Evolutionary conservation across 2,329 filamentous ascomycete species (phyloP), one percentile per base, ranked within the genome.

Genomic region (Aspergillus novoparasiticus): DNA sequence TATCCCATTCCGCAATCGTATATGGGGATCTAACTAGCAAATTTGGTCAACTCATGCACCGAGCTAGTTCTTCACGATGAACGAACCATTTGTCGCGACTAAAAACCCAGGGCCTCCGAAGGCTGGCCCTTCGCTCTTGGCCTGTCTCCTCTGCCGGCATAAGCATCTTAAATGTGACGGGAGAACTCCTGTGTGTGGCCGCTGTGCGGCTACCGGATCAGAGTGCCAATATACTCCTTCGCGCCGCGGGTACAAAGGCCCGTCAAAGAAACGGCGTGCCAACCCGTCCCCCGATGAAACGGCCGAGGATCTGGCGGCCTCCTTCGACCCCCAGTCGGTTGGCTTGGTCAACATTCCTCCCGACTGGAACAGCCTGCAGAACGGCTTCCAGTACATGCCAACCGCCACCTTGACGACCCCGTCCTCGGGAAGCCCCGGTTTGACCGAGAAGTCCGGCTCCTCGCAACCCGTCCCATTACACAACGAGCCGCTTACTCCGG

Each of bases 91-190:
- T 54, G 55, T 68, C 32, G 58, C 66, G 14, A 46, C 58, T 21
- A 64, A 61, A 53, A 58, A 62, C 46, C 62, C 67, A 39, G 54
- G 59, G 55, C 46, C 68, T 45, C 64, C 68, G n/a, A 74, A 74
- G 60, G 63, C 73, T 3, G 74, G 73, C 21, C 78, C 78, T 2
- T 77, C 78, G 12, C 82, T 67, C 68, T 80, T 72, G 72, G 85
- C 73, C 63, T 87, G 70, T 80, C 74, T 81, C 32, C 73, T 77
- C 41, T 85, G 83, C 66, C 78, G 83, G 39, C 79, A 80, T 59
- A 82, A 91, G 72, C 91, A 94, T 76, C 83, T 93, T 56, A 94
- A 92, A 74, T 94, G 91, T 74, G 89, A 93, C 75, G 90, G 90
- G 32, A 78, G 82, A 43, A 88, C 79, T 36, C 90, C 91, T 14